phyloP scores from a whole-genome alignment of 352 stramenopile genomes.

The Peronospora destructor region DNA sequence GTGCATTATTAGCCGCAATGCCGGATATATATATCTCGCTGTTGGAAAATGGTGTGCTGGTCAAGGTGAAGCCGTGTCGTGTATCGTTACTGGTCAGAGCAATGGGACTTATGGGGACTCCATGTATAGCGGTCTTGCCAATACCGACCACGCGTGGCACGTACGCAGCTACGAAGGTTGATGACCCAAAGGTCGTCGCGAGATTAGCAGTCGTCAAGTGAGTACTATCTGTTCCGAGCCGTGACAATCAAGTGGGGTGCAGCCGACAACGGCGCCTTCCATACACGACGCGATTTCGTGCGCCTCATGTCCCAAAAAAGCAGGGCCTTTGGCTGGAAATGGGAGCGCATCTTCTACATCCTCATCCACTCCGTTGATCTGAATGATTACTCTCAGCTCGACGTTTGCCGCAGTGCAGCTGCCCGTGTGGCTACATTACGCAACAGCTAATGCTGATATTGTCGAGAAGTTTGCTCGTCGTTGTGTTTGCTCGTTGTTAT shows the following conservation, averaged over 20 bases:
- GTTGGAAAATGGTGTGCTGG: constrained; percentile 24
- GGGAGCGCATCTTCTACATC: constrained; percentile 35
- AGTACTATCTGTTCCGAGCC: constrained; percentile 43
- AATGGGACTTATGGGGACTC: constrained; percentile 32
- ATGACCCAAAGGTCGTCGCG: constrained; percentile 34
- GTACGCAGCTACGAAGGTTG: constrained; percentile 33
- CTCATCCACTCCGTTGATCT: constrained; percentile 33
- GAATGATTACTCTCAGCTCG: constrained; percentile 20
- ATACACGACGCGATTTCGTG: constrained; percentile 25
- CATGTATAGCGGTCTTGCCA: constrained; percentile 27
- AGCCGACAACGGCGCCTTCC: constrained; percentile 25
- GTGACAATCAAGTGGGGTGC: constrained; percentile 37
- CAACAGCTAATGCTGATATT: constrained; percentile 28
- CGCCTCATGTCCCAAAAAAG: constrained; percentile 34
- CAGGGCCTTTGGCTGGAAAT: constrained; percentile 34
- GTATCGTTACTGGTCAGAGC: constrained; percentile 28
- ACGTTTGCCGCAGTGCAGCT: constrained; percentile 30
- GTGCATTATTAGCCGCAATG: too few species aligned
- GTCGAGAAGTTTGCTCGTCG: constrained; percentile 49
- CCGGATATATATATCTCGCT: not conserved
- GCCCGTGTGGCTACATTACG: constrained; percentile 44
- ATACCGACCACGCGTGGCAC: constrained; percentile 28
- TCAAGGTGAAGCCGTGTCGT: constrained; percentile 23
- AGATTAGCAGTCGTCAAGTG: constrained; percentile 24
- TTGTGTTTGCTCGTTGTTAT: too few species aligned